Percentiles rank a stretch among this genome's conserved stretches.
Evolutionary conservation across 768 basidiomycete genomes (phyloP).

Genomic region (Filobasidium floriforme): DNA sequence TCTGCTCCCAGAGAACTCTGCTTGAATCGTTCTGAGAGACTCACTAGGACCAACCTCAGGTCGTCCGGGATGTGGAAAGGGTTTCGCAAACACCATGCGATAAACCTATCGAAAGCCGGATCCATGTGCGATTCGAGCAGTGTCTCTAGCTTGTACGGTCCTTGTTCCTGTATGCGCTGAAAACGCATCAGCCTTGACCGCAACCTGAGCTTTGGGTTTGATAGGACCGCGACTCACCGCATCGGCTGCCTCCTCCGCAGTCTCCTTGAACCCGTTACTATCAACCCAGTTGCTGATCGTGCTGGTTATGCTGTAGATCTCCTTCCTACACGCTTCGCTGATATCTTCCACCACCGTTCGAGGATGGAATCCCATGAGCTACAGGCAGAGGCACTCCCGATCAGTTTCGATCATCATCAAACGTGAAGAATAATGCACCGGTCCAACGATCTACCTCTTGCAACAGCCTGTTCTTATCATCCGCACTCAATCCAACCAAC

Average conservation of each 20-base stretch:
- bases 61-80: slow-evolving; percentile 61
- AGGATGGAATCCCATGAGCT: slow-evolving; percentile 75
- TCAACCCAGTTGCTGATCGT: slow-evolving; percentile 49
- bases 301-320: slow-evolving; percentile 68
- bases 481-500: slow-evolving; percentile 22
- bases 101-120: slow-evolving; percentile 83
- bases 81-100: slow-evolving; percentile 80
- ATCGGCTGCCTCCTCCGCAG: not conserved
- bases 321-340: slow-evolving; percentile 71
- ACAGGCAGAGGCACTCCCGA: slow-evolving; percentile 27
- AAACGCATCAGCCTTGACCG: not conserved
- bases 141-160: slow-evolving; percentile 77
- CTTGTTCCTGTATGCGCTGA: slow-evolving; percentile 47
- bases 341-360: slow-evolving; percentile 79
- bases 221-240: not conserved
- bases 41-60: slow-evolving; percentile 34
- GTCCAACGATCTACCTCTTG: slow-evolving; percentile 31
- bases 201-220: not conserved
- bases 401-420: no score
- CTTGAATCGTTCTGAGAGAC: slow-evolving; percentile 1
- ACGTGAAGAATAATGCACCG: no score
- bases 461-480: slow-evolving; percentile 30
- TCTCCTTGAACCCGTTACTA: not conserved
- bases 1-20: not conserved
- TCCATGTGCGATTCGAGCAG: slow-evolving; percentile 81